phyloP scores from a whole-genome alignment of 2,329 filamentous ascomycete genomes.

The Colletotrichum brevisporum region DNA sequence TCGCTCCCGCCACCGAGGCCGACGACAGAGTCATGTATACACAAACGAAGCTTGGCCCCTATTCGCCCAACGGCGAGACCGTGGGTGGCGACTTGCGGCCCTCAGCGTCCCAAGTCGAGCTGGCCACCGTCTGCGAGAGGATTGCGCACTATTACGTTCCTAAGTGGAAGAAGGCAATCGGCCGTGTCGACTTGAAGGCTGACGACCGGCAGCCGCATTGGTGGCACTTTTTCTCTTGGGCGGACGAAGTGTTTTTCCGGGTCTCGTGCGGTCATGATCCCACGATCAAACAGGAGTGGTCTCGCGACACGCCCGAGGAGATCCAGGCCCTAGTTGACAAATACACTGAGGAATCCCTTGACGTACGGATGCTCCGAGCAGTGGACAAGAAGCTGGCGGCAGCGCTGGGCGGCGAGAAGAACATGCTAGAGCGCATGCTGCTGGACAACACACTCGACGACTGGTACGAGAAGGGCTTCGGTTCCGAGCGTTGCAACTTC shows the following conservation, averaged over 20 bases:
- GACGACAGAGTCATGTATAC: too few species aligned
- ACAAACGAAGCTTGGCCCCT: too few species aligned
- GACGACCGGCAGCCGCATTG: too few species aligned
- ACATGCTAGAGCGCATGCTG: slow-evolving; percentile 50
- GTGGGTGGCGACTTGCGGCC: not conserved
- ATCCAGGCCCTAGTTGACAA: not conserved
- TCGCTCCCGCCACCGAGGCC: too few species aligned
- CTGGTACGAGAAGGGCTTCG: slow-evolving; percentile 45
- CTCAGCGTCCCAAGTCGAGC: too few species aligned
- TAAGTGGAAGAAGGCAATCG: not conserved
- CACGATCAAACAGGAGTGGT: not conserved
- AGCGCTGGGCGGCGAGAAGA: slow-evolving; percentile 49
- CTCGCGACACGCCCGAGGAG: not conserved
- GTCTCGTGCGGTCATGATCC: too few species aligned
- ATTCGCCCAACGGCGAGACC: too few species aligned
- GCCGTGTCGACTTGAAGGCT: not conserved
- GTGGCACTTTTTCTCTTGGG: not conserved
- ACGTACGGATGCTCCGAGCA: slow-evolving; percentile 9
- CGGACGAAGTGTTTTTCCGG: too few species aligned
- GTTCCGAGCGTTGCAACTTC: not conserved
- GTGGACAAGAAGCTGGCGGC: slow-evolving; percentile 50
- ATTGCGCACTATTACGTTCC: not conserved
- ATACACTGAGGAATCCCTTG: not conserved
- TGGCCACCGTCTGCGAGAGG: too few species aligned
- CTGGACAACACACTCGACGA: slow-evolving; percentile 48